Evolutionary conservation across 192 early-diverging fungal species (phyloP), one percentile per base, ranked within the genome.

Genomic region (Coemansia sp.): DNA sequence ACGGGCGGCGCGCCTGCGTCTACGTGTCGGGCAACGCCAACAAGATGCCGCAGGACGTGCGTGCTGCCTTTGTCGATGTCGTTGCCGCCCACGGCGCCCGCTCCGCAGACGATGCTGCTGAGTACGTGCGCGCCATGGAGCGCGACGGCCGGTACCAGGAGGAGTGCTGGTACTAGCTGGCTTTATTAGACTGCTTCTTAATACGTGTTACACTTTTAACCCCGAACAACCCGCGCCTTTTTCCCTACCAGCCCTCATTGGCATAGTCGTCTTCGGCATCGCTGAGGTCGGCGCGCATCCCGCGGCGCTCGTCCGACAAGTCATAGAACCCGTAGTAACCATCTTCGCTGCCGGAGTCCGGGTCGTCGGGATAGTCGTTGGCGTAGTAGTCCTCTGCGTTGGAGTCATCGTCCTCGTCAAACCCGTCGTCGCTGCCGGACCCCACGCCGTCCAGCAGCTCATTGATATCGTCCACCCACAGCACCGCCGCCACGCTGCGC

Each of bases 301-400:
- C 54, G 5, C 62, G 62, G 42, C 48, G 68, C 54, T 82, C 79
- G 5, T 74, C 79, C 0, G 74, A 59, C 37, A 68, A 71, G 70
- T 68, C 63, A 11, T 72, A 76, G 56, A 59, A 75, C 18, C 64
- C 62, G 57, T 73, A 72, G 10, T 65, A 58, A 40, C 68, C 69
- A 13, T 56, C 43, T 4, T 61, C 75, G 32, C 52, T 67, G 15
- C 57, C 61, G 12, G 66, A 75, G 23, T 83, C 81, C 5, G 77
- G 72, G 75, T 92, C 89, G 11, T 92, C 91, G 4, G 91, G 91
- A 61, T 92, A 92, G 67, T 91, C 90, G 70, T 92, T 89, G 63
- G 87, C 86, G 69, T 92, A 92, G 70, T 88, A 90, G 71, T 91
- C 90, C 70, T 92, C 91, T 1, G 91, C 88, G 68, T 88, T 90